Evolutionary conservation across 1,284 basidiomycete genomes (phyloP), one percentile per base, ranked within the genome.

Genomic region (Boletus austroedulis): DNA sequence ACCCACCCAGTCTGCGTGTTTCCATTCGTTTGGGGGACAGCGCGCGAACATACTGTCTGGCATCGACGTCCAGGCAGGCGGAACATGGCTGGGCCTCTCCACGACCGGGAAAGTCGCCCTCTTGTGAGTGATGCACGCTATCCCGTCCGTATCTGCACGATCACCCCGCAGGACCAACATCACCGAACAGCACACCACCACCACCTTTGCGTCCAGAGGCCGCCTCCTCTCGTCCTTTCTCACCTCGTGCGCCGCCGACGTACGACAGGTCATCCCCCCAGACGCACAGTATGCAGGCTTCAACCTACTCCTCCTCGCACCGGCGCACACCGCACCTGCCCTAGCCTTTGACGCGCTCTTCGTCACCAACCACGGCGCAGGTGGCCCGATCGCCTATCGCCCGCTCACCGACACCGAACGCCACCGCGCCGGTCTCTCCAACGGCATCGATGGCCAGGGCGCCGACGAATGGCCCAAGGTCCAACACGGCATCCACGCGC

Each of bases 11-110:
- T 75, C 80, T 48, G 89, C 87, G 12, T 75, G 79, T 64, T 90
- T 85, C 71, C 87, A 85, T 69, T 74, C 78, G 19, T 85, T 86
- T 65, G 53, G 77, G 67, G 44, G 56, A 28, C 62, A 55, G 15
- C 4, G 1, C 40, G 21, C 75, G 41, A 68, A 66, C 53, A 72
- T 92, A 55, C 78, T 92, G 52, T 92, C 89, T 8, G 90, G 90
- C 53, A 80, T 84, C 65, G 90, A 92, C 73, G 69, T 78, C 28
- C 75, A 77, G 51, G 89, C 84, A 7, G 89, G 89, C 41, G 90
- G 90, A 54, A 89, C 89, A 31, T 92, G 90, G 90, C 80, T 90
- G 65, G 90, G 90, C 15, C 70, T 90, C 57, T 83, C 73, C 69
- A 80, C 80, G 59, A 64, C 77, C 59, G 90, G 89, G 31, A 81